Percentiles rank a stretch among this genome's conserved stretches.
phyloP scores from a whole-genome alignment of 139 green algal species.

The Dunaliella sp. region DNA sequence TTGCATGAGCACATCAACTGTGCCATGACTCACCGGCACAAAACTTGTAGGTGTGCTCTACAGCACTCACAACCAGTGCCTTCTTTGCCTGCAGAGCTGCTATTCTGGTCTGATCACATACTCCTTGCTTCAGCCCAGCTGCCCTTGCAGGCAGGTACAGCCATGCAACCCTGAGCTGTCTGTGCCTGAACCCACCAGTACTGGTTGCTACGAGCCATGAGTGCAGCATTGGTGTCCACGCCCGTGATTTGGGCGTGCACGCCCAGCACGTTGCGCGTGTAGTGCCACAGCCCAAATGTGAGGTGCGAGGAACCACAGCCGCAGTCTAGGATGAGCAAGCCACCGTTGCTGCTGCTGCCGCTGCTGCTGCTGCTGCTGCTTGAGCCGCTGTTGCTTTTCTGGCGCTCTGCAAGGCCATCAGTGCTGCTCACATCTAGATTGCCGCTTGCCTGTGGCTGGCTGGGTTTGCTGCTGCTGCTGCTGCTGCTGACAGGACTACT shows the following conservation, averaged over 20 bases:
- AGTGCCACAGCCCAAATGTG: conserved; percentile 58
- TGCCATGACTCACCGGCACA: too few relatives aligned
- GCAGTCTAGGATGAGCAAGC: conserved; percentile 50
- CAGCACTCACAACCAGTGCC: too few relatives aligned
- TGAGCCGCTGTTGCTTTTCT: conserved; percentile 12
- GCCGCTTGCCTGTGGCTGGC: background rate
- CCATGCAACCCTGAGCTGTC: too few relatives aligned
- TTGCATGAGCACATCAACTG: too few relatives aligned
- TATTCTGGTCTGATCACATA: too few relatives aligned
- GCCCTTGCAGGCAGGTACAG: too few relatives aligned
- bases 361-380: background rate
- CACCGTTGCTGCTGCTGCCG: background rate
- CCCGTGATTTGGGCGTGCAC: conserved; percentile 35
- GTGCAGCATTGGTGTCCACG: conserved; percentile 52
- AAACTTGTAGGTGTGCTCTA: too few relatives aligned
- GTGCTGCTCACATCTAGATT: background rate
- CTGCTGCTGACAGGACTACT: too few relatives aligned
- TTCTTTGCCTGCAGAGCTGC: too few relatives aligned
- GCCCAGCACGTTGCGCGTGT: conserved; percentile 41
- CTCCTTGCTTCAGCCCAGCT: too few relatives aligned
- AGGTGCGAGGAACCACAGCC: conserved; percentile 64
- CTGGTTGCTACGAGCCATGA: conserved; percentile 41
- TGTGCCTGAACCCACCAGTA: conserved; percentile 28
- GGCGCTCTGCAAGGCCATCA: conserved; percentile 17
- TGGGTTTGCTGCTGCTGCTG: conserved; percentile 16